Evolutionary conservation across 1,284 basidiomycete genomes (phyloP).

Genomic region (Melampsora americana): DNA sequence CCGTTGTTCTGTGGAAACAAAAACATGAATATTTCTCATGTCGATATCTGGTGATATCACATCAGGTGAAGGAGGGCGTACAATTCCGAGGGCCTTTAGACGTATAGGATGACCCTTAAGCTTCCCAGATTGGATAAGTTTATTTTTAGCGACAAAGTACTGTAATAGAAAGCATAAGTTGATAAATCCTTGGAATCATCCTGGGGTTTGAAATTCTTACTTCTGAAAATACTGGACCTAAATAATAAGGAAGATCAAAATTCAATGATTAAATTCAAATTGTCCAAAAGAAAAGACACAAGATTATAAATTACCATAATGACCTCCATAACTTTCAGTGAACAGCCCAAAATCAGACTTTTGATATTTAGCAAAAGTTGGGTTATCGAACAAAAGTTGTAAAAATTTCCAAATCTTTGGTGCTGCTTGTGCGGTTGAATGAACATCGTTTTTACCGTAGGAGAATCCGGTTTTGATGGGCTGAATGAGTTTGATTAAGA

Average conservation of each 20-base stretch:
- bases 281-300: background rate
- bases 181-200: background rate
- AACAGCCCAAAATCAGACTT: conserved; percentile 31
- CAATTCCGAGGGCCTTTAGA: conserved; percentile 33
- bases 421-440: conserved; percentile 35
- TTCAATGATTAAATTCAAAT: background rate
- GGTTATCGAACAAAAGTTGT: conserved; percentile 38
- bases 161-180: conserved; percentile 1
- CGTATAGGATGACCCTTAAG: conserved; percentile 22
- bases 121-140: conserved; percentile 14
- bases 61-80: conserved; percentile 2
- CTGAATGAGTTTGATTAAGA: conserved; percentile 40
- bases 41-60: background rate
- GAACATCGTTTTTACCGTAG: conserved; percentile 34
- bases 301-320: conserved; percentile 35
- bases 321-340: conserved; percentile 44
- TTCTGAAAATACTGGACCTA: conserved; percentile 37
- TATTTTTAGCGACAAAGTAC: conserved; percentile 39
- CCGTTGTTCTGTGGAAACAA: conserved; percentile 30
- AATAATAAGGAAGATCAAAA: background rate
- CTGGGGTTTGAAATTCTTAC: conserved; percentile 8
- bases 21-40: background rate
- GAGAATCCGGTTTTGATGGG: conserved; percentile 54
- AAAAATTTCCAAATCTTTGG: conserved; percentile 35
- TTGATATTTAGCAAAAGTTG: conserved; percentile 26